Conservation (phyloP, 2,329 filamentous ascomycete genomes). For the Tricladium varicosporioides region DNA sequence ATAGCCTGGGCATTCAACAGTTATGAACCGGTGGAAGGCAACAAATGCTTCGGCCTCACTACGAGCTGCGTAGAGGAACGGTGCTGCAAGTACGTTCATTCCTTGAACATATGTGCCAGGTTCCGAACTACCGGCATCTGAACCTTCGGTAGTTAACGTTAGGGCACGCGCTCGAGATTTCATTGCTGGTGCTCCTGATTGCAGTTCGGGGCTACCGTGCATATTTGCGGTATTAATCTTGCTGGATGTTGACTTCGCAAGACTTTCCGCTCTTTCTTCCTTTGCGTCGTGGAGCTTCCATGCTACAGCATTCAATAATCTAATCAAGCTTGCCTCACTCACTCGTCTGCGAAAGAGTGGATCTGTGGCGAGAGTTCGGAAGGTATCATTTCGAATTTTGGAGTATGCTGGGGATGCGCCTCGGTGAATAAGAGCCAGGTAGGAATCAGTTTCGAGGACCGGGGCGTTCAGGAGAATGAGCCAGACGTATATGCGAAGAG, state of each 20-base stretch:
- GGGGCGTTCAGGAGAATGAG: slow-evolving; percentile 87
- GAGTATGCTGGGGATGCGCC: slow-evolving; percentile 92
- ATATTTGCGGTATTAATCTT: slow-evolving; percentile 25
- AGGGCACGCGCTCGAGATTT: slow-evolving; percentile 51
- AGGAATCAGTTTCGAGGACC: slow-evolving; percentile 80
- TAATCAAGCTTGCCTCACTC: slow-evolving; percentile 91
- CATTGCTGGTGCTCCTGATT: slow-evolving; percentile 27
- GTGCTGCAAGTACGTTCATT: slow-evolving; percentile 97
- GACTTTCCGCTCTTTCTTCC: slow-evolving; percentile 35
- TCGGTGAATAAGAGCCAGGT: slow-evolving; percentile 86
- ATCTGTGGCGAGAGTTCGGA: slow-evolving; percentile 92
- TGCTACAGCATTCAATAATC: slow-evolving; percentile 89
- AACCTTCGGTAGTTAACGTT: slow-evolving; percentile 61
- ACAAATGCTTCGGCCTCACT: slow-evolving; percentile 95
- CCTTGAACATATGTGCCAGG: slow-evolving; percentile 93
- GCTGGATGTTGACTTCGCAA: slow-evolving; percentile 11
- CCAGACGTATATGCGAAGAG: slow-evolving; percentile 93
- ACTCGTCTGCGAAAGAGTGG: slow-evolving; percentile 95
- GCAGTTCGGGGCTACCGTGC: slow-evolving; percentile 31
- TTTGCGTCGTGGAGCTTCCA: slow-evolving; percentile 87
- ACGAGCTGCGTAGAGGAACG: slow-evolving; percentile 90
- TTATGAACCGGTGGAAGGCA: slow-evolving; percentile 84
- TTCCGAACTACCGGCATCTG: slow-evolving; percentile 59
- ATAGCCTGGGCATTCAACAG: slow-evolving; percentile 86
- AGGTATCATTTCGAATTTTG: slow-evolving; percentile 98